Evolutionary conservation across 2,329 filamentous ascomycete genomes (phyloP).

Genomic region (Xylariaceae sp.): DNA sequence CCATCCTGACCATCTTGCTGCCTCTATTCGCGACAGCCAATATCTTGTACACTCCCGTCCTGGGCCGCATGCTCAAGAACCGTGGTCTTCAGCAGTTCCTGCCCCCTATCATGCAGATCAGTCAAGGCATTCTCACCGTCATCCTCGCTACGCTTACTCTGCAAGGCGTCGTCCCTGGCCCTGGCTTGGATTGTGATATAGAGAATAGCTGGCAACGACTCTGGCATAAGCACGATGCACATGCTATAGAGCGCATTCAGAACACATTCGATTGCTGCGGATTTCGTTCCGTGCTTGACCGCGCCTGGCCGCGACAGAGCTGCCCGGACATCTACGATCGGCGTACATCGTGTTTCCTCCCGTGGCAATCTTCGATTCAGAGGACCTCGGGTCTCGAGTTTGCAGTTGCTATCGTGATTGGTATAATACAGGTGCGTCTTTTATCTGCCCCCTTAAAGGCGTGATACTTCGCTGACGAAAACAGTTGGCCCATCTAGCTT

Average conservation of each 20-base stretch:
- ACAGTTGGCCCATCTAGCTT: conserved; percentile 28
- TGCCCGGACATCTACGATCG: conserved; percentile 50
- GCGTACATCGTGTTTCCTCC: conserved; percentile 45
- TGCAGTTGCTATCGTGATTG: conserved; percentile 50
- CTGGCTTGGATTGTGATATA: conserved; percentile 49
- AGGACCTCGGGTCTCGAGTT: conserved; percentile 54
- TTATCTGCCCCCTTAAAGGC: too few species aligned
- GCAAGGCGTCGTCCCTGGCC: conserved; percentile 34
- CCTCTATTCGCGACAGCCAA: conserved; percentile 29
- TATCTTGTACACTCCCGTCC: conserved; percentile 22
- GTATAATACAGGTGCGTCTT: conserved; percentile 52
- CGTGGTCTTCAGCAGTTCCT: conserved; percentile 21
- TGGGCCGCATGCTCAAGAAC: conserved; percentile 10
- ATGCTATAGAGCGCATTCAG: conserved; percentile 58
- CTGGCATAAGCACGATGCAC: conserved; percentile 48
- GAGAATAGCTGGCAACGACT: conserved; percentile 54
- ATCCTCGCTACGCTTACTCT: conserved; percentile 43
- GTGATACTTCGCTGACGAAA: conserved; percentile 19
- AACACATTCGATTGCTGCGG: conserved; percentile 67
- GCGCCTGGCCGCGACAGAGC: conserved; percentile 51
- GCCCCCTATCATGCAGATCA: conserved; percentile 37
- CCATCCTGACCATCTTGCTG: conserved; percentile 29
- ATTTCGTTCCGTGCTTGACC: conserved; percentile 54
- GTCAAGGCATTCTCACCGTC: conserved; percentile 42
- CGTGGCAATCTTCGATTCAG: conserved; percentile 57